phyloP scores from a whole-genome alignment of 768 basidiomycete genomes.

The Cystobasidium tubakii region DNA sequence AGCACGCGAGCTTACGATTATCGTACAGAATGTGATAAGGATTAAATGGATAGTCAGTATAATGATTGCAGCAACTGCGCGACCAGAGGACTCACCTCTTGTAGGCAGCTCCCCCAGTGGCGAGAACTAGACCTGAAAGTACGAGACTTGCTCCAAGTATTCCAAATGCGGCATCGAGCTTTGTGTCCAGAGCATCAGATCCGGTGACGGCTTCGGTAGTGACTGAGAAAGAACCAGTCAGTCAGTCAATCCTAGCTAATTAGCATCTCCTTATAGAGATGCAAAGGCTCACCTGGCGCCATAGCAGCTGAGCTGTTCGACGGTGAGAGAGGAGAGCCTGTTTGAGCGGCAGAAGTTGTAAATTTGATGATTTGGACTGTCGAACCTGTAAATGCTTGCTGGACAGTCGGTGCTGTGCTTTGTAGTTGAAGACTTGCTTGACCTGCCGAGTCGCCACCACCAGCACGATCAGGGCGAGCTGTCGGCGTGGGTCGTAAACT shows the following conservation, averaged over 20 bases:
- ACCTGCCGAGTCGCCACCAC: neutral
- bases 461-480: neutral
- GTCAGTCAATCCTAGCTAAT: neutral
- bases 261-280: too few species aligned
- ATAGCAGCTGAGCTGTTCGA: neutral
- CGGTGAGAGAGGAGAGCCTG: neutral
- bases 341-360: neutral
- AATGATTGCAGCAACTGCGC: neutral
- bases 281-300: neutral
- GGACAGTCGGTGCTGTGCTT: neutral
- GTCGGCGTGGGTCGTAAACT: neutral
- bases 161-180: conserved; percentile 34
- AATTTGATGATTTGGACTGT: neutral
- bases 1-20: conserved; percentile 57
- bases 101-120: conserved; percentile 10
- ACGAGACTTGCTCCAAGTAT: conserved; percentile 32
- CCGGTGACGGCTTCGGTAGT: neutral
- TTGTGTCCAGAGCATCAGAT: conserved; percentile 23
- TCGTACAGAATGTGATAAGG: too few species aligned
- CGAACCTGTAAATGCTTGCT: neutral
- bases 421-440: neutral
- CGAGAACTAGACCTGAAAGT: conserved; percentile 15
- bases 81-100: conserved; percentile 2
- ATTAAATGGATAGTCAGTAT: neutral
- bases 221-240: neutral